Base-by-base conservation (phyloP, 2,329 filamentous ascomycete species). In the Paracoccidioides lutzii region DNA sequence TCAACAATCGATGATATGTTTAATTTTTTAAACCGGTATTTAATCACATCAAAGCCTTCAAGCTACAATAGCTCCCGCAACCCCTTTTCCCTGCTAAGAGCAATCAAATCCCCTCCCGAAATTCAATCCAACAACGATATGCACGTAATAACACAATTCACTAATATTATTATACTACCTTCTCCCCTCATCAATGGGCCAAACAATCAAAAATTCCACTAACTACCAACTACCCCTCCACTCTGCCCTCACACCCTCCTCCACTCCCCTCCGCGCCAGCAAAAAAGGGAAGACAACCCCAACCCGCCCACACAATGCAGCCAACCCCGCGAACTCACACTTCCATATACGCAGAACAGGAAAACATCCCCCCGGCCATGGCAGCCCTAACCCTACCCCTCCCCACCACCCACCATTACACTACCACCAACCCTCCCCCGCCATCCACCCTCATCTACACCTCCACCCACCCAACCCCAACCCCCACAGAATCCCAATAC, bases 321-420 rank as follows among this genome's bases (percentile, higher is more conserved):
- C 37, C 14, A 41, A 42, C 49, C 28, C 28, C 49, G 6, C 49
- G 35, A 40, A 52, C 49, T 28, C 22, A 41, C 49, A 15, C 15
- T 38, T 28, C 49, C 35, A 69, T 60, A 15, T 68, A 68, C 60
- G 64, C 70, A 41, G 66, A 70, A 53, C 64, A 71, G 57, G 68
- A 66, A 9, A 66, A 67, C 58, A 58, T 72, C 30, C 69, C 70
- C 1, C 51, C 61, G 5, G 66, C 63, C 1, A 73, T 73, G 70
- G 64, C 69, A 52, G 71, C 71, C 6, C 62, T 73, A 22, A 70
- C 70, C 57, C 69, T 69, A 54, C 61, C 73, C 30, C 71, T 71
- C 56, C 70, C 68, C 56, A 60, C 65, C 32, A 62, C 64, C n/a
- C 56, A 46, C 7, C 53, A 62, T 12, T 62, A 60, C 58, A 60